Conservation (phyloP, 2,329 filamentous ascomycete species). For the Graphilbum sp. region DNA sequence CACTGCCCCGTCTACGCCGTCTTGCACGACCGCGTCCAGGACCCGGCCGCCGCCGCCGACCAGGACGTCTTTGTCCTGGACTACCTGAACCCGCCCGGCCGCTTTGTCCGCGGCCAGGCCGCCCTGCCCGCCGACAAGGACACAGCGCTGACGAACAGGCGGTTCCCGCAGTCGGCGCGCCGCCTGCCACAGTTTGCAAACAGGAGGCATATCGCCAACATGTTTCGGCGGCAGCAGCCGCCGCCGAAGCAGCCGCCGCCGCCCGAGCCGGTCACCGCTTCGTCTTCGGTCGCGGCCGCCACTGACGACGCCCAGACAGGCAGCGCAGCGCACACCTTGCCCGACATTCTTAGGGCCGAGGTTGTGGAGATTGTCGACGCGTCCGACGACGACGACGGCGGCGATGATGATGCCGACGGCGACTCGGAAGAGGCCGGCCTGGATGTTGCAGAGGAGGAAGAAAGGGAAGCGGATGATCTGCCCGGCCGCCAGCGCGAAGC, state of each 20-base stretch:
- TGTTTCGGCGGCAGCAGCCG: conserved; percentile 41
- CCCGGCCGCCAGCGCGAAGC: too few species aligned
- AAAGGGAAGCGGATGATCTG: not conserved
- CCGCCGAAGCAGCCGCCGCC: not conserved
- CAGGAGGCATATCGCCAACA: conserved; percentile 74
- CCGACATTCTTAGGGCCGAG: conserved; percentile 2
- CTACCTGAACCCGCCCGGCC: conserved; percentile 59
- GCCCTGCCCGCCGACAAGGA: conserved; percentile 1
- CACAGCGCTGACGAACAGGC: conserved; percentile 15
- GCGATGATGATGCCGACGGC: not conserved
- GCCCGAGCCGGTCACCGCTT: not conserved
- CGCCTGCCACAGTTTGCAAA: conserved; percentile 79
- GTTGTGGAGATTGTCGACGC: not conserved
- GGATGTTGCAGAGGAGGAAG: not conserved
- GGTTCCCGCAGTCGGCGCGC: conserved; percentile 59
- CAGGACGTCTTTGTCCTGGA: conserved; percentile 42
- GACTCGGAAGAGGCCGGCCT: not conserved
- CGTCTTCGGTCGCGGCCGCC: not conserved
- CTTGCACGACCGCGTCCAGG: conserved; percentile 44
- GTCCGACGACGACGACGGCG: not conserved
- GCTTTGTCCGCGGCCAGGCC: conserved; percentile 45
- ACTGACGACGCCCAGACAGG: too few species aligned
- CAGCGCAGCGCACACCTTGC: too few species aligned
- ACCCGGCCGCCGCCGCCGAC: conserved; percentile 26
- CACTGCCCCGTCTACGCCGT: conserved; percentile 85